Base-by-base conservation (phyloP, 1,284 basidiomycete species). In the Phellinidium pouzarii region DNA sequence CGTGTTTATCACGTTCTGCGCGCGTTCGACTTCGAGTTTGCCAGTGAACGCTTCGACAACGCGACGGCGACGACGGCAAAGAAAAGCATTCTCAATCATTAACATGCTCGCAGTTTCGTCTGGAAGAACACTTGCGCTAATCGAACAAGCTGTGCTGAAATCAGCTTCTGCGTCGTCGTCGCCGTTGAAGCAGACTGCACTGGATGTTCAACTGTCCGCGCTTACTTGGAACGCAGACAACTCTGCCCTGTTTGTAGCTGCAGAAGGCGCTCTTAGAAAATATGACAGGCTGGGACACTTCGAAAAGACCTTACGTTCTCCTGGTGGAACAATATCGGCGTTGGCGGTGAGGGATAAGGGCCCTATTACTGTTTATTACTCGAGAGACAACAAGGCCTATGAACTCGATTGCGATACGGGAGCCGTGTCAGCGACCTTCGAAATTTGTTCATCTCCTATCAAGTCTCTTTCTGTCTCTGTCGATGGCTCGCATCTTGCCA, bases 321-420 rank as follows among this genome's bases (percentile, higher is more conserved):
- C 60, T n/a, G 54, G 61, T 4, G 63, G 65, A 20, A 47, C 60
- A 0, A 68, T 78, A 23, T 62, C 70, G 1, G 68, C 73, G 47
- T 61, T 84, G 8, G 62, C 71, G 8, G 68, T 66, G 49, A 78
- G 73, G 60, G 74, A 77, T 55, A 74, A 70, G 43, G 66, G 72
- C 67, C 1, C 58, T 84, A 48, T 11, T 14, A 14, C 14, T 34
- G 31, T 34, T 8, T 69, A 82, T 52, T 76, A 78, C 56, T 71
- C 71, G 41, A 65, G 65, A 23, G 72, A 64, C 11, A 67, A 79
- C 59, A 74, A 74, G 44, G 76, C 91, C 52, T 75, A 83, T 62
- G 66, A 87, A 37, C 73, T 90, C 52, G 79, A 85, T 56, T 78
- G 73, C 22, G 61, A 68, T n/a, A 69, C 76, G 2, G 74, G 77